phyloP scores from a whole-genome alignment of 805 yeast genomes.

The Candida alai region DNA sequence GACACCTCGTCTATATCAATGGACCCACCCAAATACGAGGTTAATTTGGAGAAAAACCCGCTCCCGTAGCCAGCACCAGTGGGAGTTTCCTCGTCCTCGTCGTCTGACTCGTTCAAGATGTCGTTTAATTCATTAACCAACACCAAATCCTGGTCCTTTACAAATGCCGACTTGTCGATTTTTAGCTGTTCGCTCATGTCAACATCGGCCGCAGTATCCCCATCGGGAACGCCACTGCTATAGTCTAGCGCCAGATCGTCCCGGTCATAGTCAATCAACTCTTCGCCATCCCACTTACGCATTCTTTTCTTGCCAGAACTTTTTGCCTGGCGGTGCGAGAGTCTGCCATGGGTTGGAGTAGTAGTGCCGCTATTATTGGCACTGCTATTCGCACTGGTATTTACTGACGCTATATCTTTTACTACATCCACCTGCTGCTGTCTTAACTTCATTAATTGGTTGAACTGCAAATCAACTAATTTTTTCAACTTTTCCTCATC shows the following conservation, averaged over 20 bases:
- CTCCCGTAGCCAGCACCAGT: conserved; percentile 2
- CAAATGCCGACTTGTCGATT: conserved; percentile 32
- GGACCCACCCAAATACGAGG: conserved; percentile 35
- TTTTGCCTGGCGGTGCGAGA: conserved; percentile 2
- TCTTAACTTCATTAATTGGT: conserved; percentile 32
- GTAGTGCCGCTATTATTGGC: conserved; percentile 9
- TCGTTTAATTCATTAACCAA: conserved; percentile 39
- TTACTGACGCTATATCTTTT: too few relatives aligned
- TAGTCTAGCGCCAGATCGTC: conserved; percentile 27
- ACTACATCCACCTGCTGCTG: conserved; percentile 9
- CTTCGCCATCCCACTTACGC: conserved; percentile 43
- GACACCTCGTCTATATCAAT: conserved; percentile 59
- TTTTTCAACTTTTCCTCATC: conserved; percentile 25
- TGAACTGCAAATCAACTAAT: conserved; percentile 37
- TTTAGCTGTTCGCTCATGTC: conserved; percentile 10
- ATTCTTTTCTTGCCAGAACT: conserved; percentile 24
- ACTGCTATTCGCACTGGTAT: conserved; percentile 2
- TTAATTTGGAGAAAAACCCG: conserved; percentile 32
- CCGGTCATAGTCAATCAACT: conserved; percentile 25
- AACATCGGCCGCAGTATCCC: conserved; percentile 8
- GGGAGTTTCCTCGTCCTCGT: conserved; percentile 16
- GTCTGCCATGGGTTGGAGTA: conserved; percentile 1
- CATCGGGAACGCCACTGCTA: conserved; percentile 18
- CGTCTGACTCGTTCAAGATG: conserved; percentile 31
- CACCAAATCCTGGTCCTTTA: conserved; percentile 35